Conservation (phyloP, 805 yeast genomes). For the Cyberlindnera samutprakarnensis region DNA sequence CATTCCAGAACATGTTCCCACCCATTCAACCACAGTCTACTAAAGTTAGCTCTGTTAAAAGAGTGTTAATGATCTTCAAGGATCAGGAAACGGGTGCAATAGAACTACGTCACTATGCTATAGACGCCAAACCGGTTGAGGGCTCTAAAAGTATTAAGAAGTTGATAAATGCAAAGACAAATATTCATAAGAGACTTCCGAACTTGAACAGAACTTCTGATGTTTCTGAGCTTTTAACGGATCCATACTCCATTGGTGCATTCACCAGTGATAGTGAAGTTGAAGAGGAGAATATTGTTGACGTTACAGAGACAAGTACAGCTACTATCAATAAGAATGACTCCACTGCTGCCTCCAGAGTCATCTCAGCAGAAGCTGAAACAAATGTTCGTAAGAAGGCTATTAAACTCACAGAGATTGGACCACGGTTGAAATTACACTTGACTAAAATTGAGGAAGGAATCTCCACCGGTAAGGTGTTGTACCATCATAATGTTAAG, state of each 20-base stretch:
- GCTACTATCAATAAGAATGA: conserved; percentile 14
- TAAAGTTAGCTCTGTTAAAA: conserved; percentile 62
- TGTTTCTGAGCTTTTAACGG: conserved; percentile 76
- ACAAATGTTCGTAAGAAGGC: conserved; percentile 53
- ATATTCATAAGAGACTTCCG: conserved; percentile 18
- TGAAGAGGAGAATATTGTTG: conserved; percentile 84
- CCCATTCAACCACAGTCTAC: conserved; percentile 84
- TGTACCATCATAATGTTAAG: conserved; percentile 67
- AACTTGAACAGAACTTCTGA: conserved; percentile 50
- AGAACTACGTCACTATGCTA: conserved; percentile 84
- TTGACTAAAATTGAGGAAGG: conserved; percentile 89
- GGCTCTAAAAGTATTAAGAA: conserved; percentile 27
- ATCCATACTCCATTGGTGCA: conserved; percentile 73
- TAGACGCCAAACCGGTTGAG: conserved; percentile 79
- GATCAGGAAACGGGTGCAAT: conserved; percentile 64
- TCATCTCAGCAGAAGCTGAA: conserved; percentile 14
- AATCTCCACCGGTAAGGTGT: conserved; percentile 78
- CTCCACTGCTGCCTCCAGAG: background rate
- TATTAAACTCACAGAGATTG: conserved; percentile 84
- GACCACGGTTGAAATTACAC: conserved; percentile 77
- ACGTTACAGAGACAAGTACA: conserved; percentile 31
- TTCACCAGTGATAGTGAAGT: conserved; percentile 89
- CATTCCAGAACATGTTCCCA: conserved; percentile 94
- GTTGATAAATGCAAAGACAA: conserved; percentile 18
- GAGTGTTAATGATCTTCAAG: conserved; percentile 80